Evolutionary conservation across 1,139 yeast species (phyloP), one percentile per base, ranked within the genome.

Genomic region (Entelexis paramagnoliae): DNA sequence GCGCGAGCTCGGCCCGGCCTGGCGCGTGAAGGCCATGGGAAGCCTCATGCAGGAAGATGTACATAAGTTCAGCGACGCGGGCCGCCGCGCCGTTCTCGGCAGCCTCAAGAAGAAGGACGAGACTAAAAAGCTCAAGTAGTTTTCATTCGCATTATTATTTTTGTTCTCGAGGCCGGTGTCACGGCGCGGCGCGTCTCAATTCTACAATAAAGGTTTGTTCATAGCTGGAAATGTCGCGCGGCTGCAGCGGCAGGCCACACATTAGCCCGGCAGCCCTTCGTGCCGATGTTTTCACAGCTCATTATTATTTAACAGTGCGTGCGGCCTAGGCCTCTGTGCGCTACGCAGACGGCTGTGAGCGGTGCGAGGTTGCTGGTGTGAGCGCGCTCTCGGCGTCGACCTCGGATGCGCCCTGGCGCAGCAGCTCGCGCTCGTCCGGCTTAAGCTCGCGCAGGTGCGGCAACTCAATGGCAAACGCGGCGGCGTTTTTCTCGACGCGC

Each of bases 1-100:
- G 39, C 60, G 67, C 38, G 68, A 68, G 51, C 57, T 67, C 36
- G 71, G 71, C 4, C 70, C 71, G 19, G 70, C 70, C 0, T 67
- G 71, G 71, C 58, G 64, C 40, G 53, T 61, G 45, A 67, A 67
- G 58, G 63, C 66, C 35, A 62, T 64, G 60, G 67, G 66, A 8
- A 55, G 59, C 43, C 58, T 67, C 49, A 61, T 67, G 66, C 60
- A 64, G 53, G 69, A 67, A 46, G 71, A 67, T 54, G 63, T 64
- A 6, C 51, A 58, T 26, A 54, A 50, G 48, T 51, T 58, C 49
- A 52, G 58, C 49, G 50, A 43, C 40, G 53, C 52, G n/a, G 55
- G 60, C 19, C 46, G 49, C 30, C 50, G 45, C 10, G 61, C 61
- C 7, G 61, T 59, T 26, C 41, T 57, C 14, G 51, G 45, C n/a